These are phyloP conservation scores for Alisma plantagoaquatica DNA, from an alignment of 106 monocot species.

Conservation along the genomic window DNA sequence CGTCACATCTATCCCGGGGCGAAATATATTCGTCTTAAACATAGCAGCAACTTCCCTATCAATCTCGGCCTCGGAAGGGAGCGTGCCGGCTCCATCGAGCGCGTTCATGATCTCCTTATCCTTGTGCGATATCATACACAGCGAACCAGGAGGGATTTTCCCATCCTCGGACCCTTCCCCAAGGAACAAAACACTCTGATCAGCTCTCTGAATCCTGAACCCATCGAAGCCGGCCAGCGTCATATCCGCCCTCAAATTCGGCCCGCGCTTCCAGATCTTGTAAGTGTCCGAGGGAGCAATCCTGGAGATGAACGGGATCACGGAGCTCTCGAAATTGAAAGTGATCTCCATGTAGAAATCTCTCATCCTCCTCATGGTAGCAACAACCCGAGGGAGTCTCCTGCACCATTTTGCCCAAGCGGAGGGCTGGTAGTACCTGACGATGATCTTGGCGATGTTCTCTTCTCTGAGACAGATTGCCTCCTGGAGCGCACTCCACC, in stretches of 20 bases:
- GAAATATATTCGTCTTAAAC: constrained; percentile 64
- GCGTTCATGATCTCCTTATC: constrained; percentile 78
- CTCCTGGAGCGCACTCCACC: constrained; percentile 82
- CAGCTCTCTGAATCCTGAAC: constrained; percentile 61
- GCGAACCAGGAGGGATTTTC: constrained; percentile 20
- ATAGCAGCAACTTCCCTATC: constrained; percentile 58
- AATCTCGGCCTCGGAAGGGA: constrained; percentile 45
- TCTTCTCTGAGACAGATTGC: constrained; percentile 66
- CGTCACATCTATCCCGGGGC: constrained; percentile 84
- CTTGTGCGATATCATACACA: constrained; percentile 70
- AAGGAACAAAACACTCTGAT: constrained; percentile 70
- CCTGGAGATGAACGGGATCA: constrained; percentile 74
- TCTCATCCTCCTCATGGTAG: constrained; percentile 59
- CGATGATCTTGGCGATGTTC: constrained; percentile 52
- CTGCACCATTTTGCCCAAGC: constrained; percentile 92
- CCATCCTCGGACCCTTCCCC: constrained; percentile 73
- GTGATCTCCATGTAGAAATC: constrained; percentile 95
- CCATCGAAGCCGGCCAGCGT: constrained; percentile 89
- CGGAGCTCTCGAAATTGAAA: constrained; percentile 90
- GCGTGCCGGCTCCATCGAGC: constrained; percentile 57
- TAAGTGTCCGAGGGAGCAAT: constrained; percentile 93
- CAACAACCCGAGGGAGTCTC: constrained; percentile 56
- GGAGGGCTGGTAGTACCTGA: constrained; percentile 68
- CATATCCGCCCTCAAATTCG: constrained; percentile 79
- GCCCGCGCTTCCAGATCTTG: constrained; percentile 84